Evolutionary conservation across 306 rosid species (phyloP).

Genomic region (Geum urbanum): DNA sequence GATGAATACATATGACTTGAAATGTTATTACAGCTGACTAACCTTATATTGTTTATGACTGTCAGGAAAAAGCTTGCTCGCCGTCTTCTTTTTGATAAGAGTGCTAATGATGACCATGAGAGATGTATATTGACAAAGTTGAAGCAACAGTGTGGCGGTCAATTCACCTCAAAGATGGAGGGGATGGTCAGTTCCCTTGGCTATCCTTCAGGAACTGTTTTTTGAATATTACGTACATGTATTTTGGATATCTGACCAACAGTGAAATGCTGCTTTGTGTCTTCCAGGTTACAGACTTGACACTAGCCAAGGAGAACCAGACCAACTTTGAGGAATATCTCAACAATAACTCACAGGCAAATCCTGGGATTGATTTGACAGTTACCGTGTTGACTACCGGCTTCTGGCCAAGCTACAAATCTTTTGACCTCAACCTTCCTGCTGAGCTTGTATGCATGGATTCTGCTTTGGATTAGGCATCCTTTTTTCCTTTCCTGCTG

Average conservation of each 20-base stretch:
- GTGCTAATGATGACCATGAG: slow-evolving; percentile 55
- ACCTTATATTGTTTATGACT: slow-evolving; percentile 3
- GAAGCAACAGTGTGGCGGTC: slow-evolving; percentile 55
- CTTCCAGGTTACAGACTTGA: slow-evolving; percentile 46
- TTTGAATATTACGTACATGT: slow-evolving; percentile 4
- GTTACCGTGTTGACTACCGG: slow-evolving; percentile 53
- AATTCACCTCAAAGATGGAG: slow-evolving; percentile 58
- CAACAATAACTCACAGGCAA: slow-evolving; percentile 26
- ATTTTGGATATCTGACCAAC: background rate
- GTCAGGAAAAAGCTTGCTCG: slow-evolving; percentile 55
- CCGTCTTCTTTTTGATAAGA: slow-evolving; percentile 54
- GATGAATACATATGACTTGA: background rate
- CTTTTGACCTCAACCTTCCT: slow-evolving; percentile 52
- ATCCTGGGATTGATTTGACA: slow-evolving; percentile 49
- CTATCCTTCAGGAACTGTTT: slow-evolving; percentile 1
- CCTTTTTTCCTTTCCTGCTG: background rate
- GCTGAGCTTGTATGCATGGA: slow-evolving; percentile 38
- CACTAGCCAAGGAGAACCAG: slow-evolving; percentile 49
- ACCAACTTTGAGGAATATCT: slow-evolving; percentile 48
- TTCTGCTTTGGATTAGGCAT: background rate
- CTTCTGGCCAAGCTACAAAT: slow-evolving; percentile 55
- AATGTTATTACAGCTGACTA: background rate
- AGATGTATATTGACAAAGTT: slow-evolving; percentile 50
- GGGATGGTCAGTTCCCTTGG: slow-evolving; percentile 38
- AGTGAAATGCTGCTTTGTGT: background rate